Evolutionary conservation across 257 asterid genomes (phyloP).

Genomic region (Jacaranda mimosifolia): DNA sequence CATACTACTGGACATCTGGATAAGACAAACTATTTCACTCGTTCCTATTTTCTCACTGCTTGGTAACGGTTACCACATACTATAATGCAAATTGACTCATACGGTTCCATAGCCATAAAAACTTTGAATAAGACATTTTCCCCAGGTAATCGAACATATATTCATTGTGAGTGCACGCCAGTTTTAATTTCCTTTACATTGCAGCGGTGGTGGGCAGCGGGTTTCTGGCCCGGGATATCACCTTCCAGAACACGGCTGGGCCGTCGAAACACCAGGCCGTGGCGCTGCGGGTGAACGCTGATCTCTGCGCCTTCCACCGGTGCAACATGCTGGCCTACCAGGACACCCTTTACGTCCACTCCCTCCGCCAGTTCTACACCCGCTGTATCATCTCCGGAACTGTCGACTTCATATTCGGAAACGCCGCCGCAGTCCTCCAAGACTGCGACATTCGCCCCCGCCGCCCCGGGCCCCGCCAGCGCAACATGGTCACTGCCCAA

Average conservation of each 20-base stretch:
- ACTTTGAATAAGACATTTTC: too few species aligned
- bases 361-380: slow-evolving; percentile 70
- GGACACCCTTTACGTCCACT: slow-evolving; percentile 70
- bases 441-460: slow-evolving; percentile 67
- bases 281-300: slow-evolving; percentile 68
- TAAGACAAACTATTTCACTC: too few species aligned
- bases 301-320: slow-evolving; percentile 60
- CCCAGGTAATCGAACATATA: too few species aligned
- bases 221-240: slow-evolving; percentile 61
- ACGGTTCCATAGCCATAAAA: too few species aligned
- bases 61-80: too few species aligned
- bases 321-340: slow-evolving; percentile 66
- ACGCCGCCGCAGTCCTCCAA: slow-evolving; percentile 59
- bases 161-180: too few species aligned
- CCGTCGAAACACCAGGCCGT: slow-evolving; percentile 64
- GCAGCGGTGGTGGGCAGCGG: slow-evolving; percentile 62
- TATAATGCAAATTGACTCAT: too few species aligned
- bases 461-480: slow-evolving; percentile 58
- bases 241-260: slow-evolving; percentile 71
- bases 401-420: slow-evolving; percentile 72
- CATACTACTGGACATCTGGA: too few species aligned
- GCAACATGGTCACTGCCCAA: slow-evolving; percentile 73
- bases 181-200: not conserved
- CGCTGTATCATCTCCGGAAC: slow-evolving; percentile 59
- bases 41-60: too few species aligned